These are phyloP conservation scores for Furcasterigmium furcatum DNA, from an alignment of 2,329 filamentous ascomycete genomes.

Conservation along the genomic window DNA sequence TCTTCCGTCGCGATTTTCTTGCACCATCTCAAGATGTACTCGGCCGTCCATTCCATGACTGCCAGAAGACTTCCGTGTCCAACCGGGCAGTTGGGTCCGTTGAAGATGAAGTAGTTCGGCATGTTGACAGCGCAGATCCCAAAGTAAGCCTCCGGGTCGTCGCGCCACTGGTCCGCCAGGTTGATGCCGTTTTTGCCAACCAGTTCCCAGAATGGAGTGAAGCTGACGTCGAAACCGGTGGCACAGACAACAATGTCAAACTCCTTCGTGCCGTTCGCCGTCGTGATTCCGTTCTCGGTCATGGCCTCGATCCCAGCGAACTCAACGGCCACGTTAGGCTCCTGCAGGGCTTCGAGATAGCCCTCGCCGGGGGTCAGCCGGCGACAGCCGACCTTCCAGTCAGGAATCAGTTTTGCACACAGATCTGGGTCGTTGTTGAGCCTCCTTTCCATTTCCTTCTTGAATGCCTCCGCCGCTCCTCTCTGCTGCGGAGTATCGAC, in stretches of 20 bases:
- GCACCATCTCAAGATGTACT: no score
- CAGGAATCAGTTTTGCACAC: slow-evolving; percentile 22
- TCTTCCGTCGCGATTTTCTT: no score
- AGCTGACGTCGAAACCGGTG: slow-evolving; percentile 14
- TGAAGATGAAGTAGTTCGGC: no score
- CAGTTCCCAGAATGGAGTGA: slow-evolving; percentile 32
- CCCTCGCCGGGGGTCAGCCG: slow-evolving; percentile 14
- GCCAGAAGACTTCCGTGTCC: no score
- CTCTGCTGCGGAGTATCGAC: no score
- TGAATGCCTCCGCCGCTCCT: no score
- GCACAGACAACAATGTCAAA: slow-evolving; percentile 15
- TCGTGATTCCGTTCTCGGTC: slow-evolving; percentile 7
- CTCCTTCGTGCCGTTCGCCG: background rate
- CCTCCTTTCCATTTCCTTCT: slow-evolving; percentile 39
- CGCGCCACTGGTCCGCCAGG: no score
- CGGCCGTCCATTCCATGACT: no score
- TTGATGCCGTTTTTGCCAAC: slow-evolving; percentile 29
- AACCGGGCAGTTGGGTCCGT: no score
- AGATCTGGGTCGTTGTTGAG: slow-evolving; percentile 35
- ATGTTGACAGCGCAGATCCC: no score
- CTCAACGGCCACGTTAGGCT: slow-evolving; percentile 12
- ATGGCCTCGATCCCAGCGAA: slow-evolving; percentile 12
- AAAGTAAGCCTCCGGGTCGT: no score
- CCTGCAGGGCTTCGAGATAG: slow-evolving; percentile 15
- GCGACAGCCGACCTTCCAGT: slow-evolving; percentile 15